Conservation (phyloP, 1,284 basidiomycete genomes). For the Schizopora paradoxa region DNA sequence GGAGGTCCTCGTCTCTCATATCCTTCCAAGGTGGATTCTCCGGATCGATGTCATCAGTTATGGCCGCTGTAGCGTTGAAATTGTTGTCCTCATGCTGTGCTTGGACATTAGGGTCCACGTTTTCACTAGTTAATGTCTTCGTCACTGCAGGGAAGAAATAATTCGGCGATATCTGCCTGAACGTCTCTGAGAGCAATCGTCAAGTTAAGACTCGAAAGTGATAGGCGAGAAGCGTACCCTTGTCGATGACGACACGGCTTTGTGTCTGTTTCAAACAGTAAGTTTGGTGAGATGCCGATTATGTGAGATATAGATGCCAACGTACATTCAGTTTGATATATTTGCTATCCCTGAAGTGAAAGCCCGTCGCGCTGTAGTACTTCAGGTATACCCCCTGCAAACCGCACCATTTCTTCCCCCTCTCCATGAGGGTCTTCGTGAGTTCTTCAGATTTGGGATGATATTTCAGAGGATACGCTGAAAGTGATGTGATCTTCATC, state of each 20-base stretch:
- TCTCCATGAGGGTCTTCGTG: conserved; percentile 31
- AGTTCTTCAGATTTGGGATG: conserved; percentile 28
- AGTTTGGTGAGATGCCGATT: conserved; percentile 8
- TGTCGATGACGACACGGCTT: conserved; percentile 49
- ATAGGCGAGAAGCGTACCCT: too few relatives aligned
- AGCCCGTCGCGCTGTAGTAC: conserved; percentile 45
- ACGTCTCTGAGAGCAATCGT: conserved; percentile 25
- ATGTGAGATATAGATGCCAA: conserved; percentile 11
- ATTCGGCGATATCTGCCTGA: conserved; percentile 44
- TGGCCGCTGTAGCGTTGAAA: neutral
- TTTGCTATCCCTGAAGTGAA: conserved; percentile 29
- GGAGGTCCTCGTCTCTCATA: conserved; percentile 39
- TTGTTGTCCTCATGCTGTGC: neutral
- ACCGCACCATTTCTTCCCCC: conserved; percentile 48
- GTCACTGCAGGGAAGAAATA: conserved; percentile 35
- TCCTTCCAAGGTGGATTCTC: neutral
- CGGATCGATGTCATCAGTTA: too few relatives aligned
- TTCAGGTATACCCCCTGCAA: conserved; percentile 50
- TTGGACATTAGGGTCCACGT: conserved; percentile 3
- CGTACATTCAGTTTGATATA: conserved; percentile 41
- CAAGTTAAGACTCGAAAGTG: too few relatives aligned
- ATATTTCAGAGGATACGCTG: conserved; percentile 4
- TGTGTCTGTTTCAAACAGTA: conserved; percentile 12
- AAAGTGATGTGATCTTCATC: conserved; percentile 1
- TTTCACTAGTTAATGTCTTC: conserved; percentile 9